These are phyloP conservation scores for Ciborinia camelliae DNA, from an alignment of 2,329 filamentous ascomycete genomes.

Conservation along the genomic window DNA sequence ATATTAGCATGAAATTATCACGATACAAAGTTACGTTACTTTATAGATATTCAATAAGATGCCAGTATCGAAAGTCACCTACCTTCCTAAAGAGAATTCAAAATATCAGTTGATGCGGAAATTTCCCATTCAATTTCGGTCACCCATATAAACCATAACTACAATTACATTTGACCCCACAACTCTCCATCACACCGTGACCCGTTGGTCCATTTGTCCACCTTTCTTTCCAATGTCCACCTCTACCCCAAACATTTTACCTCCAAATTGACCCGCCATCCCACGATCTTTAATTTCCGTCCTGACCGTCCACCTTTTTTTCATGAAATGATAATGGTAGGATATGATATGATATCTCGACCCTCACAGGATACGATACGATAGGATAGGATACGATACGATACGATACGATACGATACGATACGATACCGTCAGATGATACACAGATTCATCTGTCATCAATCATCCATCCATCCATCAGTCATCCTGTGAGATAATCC, in stretches of 20 bases:
- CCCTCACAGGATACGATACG: background rate
- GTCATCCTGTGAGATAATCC: background rate
- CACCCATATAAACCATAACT: background rate
- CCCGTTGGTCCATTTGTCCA: background rate
- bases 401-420: background rate
- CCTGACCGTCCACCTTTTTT: conserved; percentile 12
- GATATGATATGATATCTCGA: background rate
- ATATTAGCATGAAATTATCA: too few species aligned
- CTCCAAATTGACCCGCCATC: background rate
- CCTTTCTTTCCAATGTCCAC: background rate
- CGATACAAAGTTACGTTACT: too few species aligned
- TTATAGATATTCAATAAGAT: too few species aligned
- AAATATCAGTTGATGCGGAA: conserved; percentile 1
- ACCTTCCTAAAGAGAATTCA: background rate
- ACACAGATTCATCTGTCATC: too few species aligned
- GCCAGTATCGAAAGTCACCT: too few species aligned
- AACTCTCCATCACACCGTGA: background rate
- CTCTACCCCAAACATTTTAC: background rate
- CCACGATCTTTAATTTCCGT: background rate
- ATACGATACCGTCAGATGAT: background rate
- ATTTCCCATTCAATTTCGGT: conserved; percentile 9
- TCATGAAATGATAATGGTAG: background rate
- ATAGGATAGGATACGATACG: background rate
- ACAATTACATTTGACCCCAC: conserved; percentile 1
- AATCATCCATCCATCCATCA: too few species aligned